Base-by-base conservation (phyloP, 2,329 filamentous ascomycete genomes). In the Fusarium beomiforme region DNA sequence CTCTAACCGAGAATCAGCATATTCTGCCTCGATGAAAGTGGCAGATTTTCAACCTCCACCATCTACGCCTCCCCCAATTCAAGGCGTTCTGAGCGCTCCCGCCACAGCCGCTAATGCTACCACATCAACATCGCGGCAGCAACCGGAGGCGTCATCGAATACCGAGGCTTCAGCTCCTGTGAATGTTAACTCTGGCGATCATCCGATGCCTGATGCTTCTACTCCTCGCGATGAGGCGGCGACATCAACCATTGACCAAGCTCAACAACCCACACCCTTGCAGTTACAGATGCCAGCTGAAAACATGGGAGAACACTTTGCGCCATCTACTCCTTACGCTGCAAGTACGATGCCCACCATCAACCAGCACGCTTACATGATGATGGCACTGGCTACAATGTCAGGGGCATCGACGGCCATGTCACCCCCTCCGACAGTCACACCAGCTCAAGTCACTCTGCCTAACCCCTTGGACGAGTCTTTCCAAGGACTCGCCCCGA, bases 371-470 rank as follows among this genome's bases (percentile, higher is more conserved):
- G 79, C 82, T 47, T 83, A 81, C 76, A 81, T 83, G 80, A 84
- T 85, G 80, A 84, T 85, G 82, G 80, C 82, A 24, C 75, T 85
- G 50, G 82, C 82, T 42, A 78, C 78, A 62, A 82, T 82, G 76
- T 81, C 81, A 6, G 78, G 73, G 16, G 79, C 77, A 19, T 76
- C 78, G 29, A 78, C 76, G 60, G 78, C 78, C 70, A 81, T 83
- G 78, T 80, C 81, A 29, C 81, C 81, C 23, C 82, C 81, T 39
- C 81, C 82, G 9, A 85, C 83, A 42, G 83, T 85, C 62, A 84
- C 81, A 14, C 84, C 84, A 4, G 80, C 83, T 6, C 83, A 85
- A 67, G 83, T 85, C 64, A 84, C 83, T 26, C 76, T 85, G 11
- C 81, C 84, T 6, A 81, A 81, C 62, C 64, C 78, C 10, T 72